Base-by-base conservation (phyloP, 257 asterid genomes). In the Apocynum venetum region DNA sequence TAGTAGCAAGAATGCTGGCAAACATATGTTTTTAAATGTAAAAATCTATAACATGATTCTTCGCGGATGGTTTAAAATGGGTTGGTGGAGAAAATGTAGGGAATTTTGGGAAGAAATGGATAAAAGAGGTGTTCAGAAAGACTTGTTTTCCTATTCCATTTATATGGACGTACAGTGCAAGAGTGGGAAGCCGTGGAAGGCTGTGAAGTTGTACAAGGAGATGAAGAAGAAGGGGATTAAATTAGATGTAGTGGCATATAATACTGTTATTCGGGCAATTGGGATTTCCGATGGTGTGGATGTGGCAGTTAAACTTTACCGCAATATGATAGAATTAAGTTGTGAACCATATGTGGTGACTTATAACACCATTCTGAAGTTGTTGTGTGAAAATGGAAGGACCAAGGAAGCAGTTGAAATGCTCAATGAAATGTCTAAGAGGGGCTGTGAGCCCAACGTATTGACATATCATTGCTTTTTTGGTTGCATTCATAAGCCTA, bases 51-150 rank as follows among this genome's bases (percentile, higher is more conserved):
- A 91, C 80, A 90, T 93, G 87, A 90, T 91, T 74, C 89, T 95
- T 49, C 93, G 96, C 0, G 98, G 98, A 19, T 95, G 91, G 92
- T 89, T 87, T 79, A 95, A 91, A 75, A 86, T 91, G 90, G 83
- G 89, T 71, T 88, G 97, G 97, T 91, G 98, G 98, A 83, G 85
- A 46, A 95, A 91, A 74, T 93, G 97, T 79, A 84, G 86, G 85
- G 94, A 89, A 85, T 87, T 89, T 72, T 95, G 98, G 98, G 97
- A 95, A 79, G 96, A 87, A 81, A 93, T 95, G 98, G 98, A 95
- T 81, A 84, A 57, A 78, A 88, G 75, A 84, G 96, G 92, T 64
- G 91, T 90, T 76, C 19, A 56, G 38, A 95, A 92, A 77, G 97
- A 95, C 84, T 81, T 95, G 83, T 85, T 79, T 84, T 95, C 98